Percentiles rank a stretch among this genome's conserved stretches.
These are phyloP conservation scores for Plasmodium blacklocki DNA, from an alignment of 169 alveolate species.

Conservation along the genomic window DNA sequence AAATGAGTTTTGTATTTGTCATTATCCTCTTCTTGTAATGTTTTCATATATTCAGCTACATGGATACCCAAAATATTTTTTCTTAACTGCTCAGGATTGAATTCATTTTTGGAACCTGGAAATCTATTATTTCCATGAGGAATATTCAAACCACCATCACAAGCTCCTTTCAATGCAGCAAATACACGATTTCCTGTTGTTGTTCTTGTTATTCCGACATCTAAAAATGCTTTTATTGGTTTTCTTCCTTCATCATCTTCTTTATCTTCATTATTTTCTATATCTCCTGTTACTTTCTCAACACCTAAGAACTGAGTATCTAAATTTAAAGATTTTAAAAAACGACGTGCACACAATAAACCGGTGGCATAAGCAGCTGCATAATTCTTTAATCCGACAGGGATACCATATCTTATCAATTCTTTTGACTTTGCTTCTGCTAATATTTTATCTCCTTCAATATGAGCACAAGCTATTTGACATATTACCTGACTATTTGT, in stretches of 20 bases:
- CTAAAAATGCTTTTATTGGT: slow-evolving; percentile 99
- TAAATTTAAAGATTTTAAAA: slow-evolving; percentile 93
- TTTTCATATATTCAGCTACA: slow-evolving; percentile 97
- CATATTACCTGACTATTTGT: slow-evolving; percentile 95
- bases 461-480: slow-evolving; percentile 97
- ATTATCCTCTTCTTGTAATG: slow-evolving; percentile 96
- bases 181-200: slow-evolving; percentile 99
- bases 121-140: slow-evolving; percentile 99
- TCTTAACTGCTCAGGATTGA: slow-evolving; percentile 98
- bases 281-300: slow-evolving; percentile 91
- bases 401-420: slow-evolving; percentile 97
- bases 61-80: slow-evolving; percentile 98
- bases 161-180: slow-evolving; percentile 99
- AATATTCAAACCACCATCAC: slow-evolving; percentile 99
- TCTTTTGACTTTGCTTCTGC: slow-evolving; percentile 98
- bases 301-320: slow-evolving; percentile 95
- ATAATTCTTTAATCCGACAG: slow-evolving; percentile 99
- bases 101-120: slow-evolving; percentile 97
- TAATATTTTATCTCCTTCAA: slow-evolving; percentile 98
- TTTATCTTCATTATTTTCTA: slow-evolving; percentile 95
- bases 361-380: slow-evolving; percentile 99
- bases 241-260: slow-evolving; percentile 95
- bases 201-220: slow-evolving; percentile 99
- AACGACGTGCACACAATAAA: slow-evolving; percentile 98
- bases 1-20: slow-evolving; percentile 97